A percentile compares a stretch with the other conserved stretches of the same genome.
Conservation (phyloP, 2,329 filamentous ascomycete genomes). For the Exophiala bonariae region DNA sequence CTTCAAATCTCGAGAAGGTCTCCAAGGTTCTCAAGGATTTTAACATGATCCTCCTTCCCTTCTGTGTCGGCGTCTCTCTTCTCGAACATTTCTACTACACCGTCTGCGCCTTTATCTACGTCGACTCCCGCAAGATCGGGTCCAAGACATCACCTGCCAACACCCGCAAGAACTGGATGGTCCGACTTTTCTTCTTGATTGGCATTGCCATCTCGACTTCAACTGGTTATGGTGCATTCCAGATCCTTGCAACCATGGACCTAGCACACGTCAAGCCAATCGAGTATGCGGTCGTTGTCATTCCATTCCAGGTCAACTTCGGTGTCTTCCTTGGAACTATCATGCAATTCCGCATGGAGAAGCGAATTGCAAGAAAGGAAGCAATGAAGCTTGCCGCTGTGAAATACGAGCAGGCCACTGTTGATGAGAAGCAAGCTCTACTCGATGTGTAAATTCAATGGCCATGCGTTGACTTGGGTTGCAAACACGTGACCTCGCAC, state of each 20-base stretch:
- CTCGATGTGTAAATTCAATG: background rate
- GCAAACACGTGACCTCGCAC: no score
- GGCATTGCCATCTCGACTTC: conserved; percentile 20
- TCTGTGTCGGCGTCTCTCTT: conserved; percentile 18
- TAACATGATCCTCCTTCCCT: conserved; percentile 27
- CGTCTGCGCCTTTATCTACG: conserved; percentile 23
- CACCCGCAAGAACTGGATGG: conserved; percentile 26
- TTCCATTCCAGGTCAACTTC: conserved; percentile 27
- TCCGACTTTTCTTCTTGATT: conserved; percentile 21
- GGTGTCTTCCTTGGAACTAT: conserved; percentile 23
- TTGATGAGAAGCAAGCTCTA: conserved; percentile 11
- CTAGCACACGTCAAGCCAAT: conserved; percentile 26
- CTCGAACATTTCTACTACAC: conserved; percentile 21
- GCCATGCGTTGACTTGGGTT: background rate
- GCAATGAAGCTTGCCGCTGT: conserved; percentile 7
- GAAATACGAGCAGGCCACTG: conserved; percentile 20
- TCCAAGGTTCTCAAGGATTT: conserved; percentile 21
- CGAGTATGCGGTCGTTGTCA: conserved; percentile 25
- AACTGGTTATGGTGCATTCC: conserved; percentile 22
- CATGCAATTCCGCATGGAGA: conserved; percentile 27
- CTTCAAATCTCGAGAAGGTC: conserved; percentile 11
- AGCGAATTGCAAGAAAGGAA: conserved; percentile 19
- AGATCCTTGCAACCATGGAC: conserved; percentile 22
- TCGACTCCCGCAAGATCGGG: conserved; percentile 21
- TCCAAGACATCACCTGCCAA: conserved; percentile 19